Conservation (phyloP, 2,329 filamentous ascomycete species). For the Phialophora verrucosa region DNA sequence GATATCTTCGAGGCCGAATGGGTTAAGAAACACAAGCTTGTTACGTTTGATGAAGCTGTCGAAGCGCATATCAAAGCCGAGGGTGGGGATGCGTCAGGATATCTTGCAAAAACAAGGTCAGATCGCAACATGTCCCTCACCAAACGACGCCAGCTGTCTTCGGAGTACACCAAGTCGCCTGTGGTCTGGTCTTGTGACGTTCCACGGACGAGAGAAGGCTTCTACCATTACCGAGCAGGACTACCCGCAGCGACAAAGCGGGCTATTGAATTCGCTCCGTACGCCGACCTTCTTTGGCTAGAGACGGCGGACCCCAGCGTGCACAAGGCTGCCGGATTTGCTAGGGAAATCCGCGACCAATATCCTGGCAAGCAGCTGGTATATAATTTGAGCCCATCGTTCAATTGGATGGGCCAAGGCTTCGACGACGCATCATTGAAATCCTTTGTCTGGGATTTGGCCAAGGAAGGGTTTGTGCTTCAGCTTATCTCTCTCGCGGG, state of each 20-base stretch:
- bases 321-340: conserved; percentile 74
- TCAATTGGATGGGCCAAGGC: conserved; percentile 98
- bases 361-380: conserved; percentile 86
- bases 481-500: conserved; percentile 70
- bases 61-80: conserved; percentile 73
- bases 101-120: conserved; percentile 65
- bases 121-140: conserved; percentile 79
- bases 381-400: conserved; percentile 94
- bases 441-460: conserved; percentile 96
- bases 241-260: conserved; percentile 89
- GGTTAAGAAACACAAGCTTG: conserved; percentile 82
- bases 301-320: conserved; percentile 92
- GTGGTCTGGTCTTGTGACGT: conserved; percentile 90
- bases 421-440: conserved; percentile 82
- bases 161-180: conserved; percentile 67
- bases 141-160: conserved; percentile 74
- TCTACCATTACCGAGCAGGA: conserved; percentile 75
- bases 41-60: conserved; percentile 92
- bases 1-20: conserved; percentile 84
- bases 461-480: conserved; percentile 76
- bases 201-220: conserved; percentile 90
- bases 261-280: conserved; percentile 87
- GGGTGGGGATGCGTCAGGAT: conserved; percentile 68
- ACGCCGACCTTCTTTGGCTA: conserved; percentile 94
- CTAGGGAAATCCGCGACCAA: conserved; percentile 71